Evolutionary conservation across 352 stramenopile genomes (phyloP), one percentile per base, ranked within the genome.

Genomic region (Phytophthora colocasiae): DNA sequence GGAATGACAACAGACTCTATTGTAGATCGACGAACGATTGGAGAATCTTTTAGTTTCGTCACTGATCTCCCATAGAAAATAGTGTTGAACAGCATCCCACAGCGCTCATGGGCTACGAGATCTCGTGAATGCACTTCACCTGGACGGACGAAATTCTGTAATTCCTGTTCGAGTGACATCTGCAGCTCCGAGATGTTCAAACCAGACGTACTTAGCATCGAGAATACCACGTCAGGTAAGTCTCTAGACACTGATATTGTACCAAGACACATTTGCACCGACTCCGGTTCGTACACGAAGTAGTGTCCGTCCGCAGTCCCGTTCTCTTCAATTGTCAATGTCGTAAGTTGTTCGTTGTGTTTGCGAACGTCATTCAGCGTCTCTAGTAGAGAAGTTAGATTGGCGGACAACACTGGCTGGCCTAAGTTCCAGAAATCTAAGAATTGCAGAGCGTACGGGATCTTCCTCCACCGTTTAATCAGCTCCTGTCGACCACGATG

Each of bases 201-300:
- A n/a, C 19, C 22, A 9, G 56, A 26, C 32, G 70, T 57, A 1
- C 48, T 43, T 31, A 78, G 22, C 26, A 46, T 52, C 17, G 62
- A 63, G 9, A 75, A 54, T 32, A 66, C 17, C 12, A 72, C 70
- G 6, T 63, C 38, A 1, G 66, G 56, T 3, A 75, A 27, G 4
- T 65, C 34, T 8, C 47, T 45, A 7, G 65, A 78, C 19, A 75
- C 31, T 29, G 58, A 17, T 31, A 75, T 63, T 15, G 56, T 68
- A 4, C 70, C 70, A 12, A 75, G 46, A 58, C 70, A 78, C 26
- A 77, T 46, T 38, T 78, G 59, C 39, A 75, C 58, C n/a, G 60
- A 68, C 46, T 75, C 70, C n/a, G 72, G 43, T 31, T 75, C 66
- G 56, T 75, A 75, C 34, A 47, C 51, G 38, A 78, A 78, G 52